phyloP scores from a whole-genome alignment of 2,329 filamentous ascomycete genomes.

The Colletotrichum neosansevieriae region DNA sequence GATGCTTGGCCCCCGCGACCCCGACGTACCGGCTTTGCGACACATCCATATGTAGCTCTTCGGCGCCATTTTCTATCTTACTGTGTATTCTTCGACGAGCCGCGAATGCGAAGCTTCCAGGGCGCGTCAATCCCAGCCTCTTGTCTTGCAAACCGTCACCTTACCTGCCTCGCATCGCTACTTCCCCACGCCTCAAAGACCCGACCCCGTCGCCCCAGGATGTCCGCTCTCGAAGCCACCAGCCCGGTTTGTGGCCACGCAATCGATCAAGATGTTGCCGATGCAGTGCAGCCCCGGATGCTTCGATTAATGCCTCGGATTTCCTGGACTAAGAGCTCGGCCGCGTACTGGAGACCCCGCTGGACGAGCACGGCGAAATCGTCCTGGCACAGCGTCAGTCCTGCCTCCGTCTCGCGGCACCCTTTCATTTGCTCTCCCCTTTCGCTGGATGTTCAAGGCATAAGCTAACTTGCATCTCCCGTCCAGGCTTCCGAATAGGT shows the following conservation, averaged over 20 bases:
- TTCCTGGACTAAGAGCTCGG: slow-evolving; percentile 2
- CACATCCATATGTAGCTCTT: no score
- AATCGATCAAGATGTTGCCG: background rate
- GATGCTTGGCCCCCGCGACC: background rate
- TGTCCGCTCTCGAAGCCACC: background rate
- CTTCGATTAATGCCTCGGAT: background rate
- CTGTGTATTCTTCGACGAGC: no score
- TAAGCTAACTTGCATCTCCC: background rate
- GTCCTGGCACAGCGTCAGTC: background rate
- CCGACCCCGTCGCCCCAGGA: background rate
- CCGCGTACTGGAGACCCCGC: background rate
- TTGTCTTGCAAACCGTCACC: background rate
- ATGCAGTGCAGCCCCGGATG: background rate
- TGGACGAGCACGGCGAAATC: background rate
- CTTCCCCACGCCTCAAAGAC: background rate
- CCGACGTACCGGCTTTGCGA: background rate
- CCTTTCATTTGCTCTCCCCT: background rate
- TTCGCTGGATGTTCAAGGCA: background rate
- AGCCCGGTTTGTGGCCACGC: background rate
- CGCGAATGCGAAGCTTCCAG: no score
- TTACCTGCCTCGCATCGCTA: background rate
- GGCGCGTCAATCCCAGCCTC: background rate
- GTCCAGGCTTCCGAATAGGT: background rate
- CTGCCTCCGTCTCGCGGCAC: background rate
- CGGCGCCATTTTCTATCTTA: no score